These are phyloP conservation scores for Phytophthora macrochlamydospora DNA, from an alignment of 352 stramenopile species.

Conservation along the genomic window DNA sequence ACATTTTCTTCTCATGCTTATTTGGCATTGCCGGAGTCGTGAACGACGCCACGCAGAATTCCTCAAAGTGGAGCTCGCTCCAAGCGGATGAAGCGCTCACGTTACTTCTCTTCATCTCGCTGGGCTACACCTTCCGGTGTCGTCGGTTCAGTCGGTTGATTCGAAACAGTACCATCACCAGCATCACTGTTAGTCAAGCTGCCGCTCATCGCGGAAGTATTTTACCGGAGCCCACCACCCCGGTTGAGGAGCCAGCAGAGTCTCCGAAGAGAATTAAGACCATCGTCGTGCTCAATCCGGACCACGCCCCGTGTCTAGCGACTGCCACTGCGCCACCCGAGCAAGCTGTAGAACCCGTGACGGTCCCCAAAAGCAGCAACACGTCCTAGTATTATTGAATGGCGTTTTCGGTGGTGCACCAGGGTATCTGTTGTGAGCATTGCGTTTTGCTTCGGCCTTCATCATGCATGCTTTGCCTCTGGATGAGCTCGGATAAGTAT, in stretches of 20 bases:
- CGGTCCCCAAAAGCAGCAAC: conserved; percentile 13
- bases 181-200: conserved; percentile 3
- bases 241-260: conserved; percentile 5
- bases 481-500: too few relatives aligned
- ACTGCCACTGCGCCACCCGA: conserved; percentile 22
- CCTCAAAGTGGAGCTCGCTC: conserved; percentile 41
- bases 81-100: conserved; percentile 47
- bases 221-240: conserved; percentile 16
- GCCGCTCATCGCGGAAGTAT: conserved; percentile 26
- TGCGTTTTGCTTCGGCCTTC: not conserved
- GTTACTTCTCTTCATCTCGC: conserved; percentile 42
- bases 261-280: conserved; percentile 30
- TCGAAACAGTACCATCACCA: conserved; percentile 6
- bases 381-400: conserved; percentile 5
- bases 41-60: conserved; percentile 38
- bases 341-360: conserved; percentile 1
- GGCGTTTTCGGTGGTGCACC: not conserved
- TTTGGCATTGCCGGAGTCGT: conserved; percentile 49
- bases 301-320: conserved; percentile 40
- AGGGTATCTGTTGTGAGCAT: not conserved
- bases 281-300: conserved; percentile 53
- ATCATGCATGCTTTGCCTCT: not conserved
- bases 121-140: conserved; percentile 69
- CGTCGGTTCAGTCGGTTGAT: conserved; percentile 60
- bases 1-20: conserved; percentile 60